Percentiles rank a stretch among this genome's conserved stretches.
Evolutionary conservation across 2,329 filamentous ascomycete genomes (phyloP).

Genomic region (Aspergillus ustus): DNA sequence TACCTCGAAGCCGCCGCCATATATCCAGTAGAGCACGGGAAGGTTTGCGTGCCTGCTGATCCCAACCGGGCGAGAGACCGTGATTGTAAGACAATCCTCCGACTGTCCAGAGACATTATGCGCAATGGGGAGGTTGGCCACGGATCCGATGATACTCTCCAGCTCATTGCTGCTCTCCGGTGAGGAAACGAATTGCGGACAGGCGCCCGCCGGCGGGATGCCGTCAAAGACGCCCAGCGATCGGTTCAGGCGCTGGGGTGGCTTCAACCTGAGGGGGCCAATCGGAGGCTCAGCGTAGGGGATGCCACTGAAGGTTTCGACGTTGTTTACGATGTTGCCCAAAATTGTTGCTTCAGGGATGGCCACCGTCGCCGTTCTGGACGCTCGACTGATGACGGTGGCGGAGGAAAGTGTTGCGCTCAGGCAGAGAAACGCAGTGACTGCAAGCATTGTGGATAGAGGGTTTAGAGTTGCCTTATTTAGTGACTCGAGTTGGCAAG

Average conservation of each 20-base stretch:
- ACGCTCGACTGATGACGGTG: no score
- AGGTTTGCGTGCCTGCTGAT: background rate
- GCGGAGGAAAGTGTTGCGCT: no score
- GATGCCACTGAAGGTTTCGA: conserved; percentile 75
- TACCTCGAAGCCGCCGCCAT: conserved; percentile 12
- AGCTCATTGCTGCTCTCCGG: conserved; percentile 32
- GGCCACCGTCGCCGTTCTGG: no score
- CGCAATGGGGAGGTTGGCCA: background rate
- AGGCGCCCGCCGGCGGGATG: conserved; percentile 62
- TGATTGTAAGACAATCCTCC: conserved; percentile 18
- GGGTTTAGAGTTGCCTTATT: no score
- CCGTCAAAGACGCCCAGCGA: conserved; percentile 66
- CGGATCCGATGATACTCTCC: no score
- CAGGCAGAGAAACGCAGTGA: no score
- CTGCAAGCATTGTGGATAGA: no score
- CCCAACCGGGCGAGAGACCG: conserved; percentile 9
- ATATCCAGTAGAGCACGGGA: conserved; percentile 18
- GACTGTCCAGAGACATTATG: background rate
- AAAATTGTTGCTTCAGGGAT: conserved; percentile 54
- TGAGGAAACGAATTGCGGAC: conserved; percentile 73
- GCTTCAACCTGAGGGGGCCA: conserved; percentile 69
- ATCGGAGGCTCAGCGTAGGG: conserved; percentile 74
- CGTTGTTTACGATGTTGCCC: conserved; percentile 37
- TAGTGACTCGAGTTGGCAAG: no score
- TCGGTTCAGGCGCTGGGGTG: conserved; percentile 65